Evolutionary conservation across 768 basidiomycete genomes (phyloP), one percentile per base, ranked within the genome.

Genomic region (Botryobasidium botryosum): DNA sequence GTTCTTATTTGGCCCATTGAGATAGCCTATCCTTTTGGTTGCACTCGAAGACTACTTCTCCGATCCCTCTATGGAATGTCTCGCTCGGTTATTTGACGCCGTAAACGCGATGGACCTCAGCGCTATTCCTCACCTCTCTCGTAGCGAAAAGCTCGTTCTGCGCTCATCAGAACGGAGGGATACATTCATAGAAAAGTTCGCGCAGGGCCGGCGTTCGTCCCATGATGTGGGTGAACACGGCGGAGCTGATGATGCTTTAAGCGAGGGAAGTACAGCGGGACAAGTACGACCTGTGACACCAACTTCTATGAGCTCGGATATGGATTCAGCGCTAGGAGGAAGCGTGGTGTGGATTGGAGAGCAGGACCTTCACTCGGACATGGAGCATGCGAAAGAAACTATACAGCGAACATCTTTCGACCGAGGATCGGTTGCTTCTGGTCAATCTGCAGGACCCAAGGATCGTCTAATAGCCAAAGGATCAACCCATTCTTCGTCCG

Each of bases 1-100:
- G n/a, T n/a, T n/a, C 7, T 20, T n/a, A 32, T 31, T 42, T 18
- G 15, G 24, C 35, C 32, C 18, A 24, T 35, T 18, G 7, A n/a
- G 43, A 44, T 55, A 94, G 90, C 91, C 91, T 13, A 75, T 96
- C 41, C 75, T 99, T 7, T 66, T 94, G 2, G 78, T 97, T 56
- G 91, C 92, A 4, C 70, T 99, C 37, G 88, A 96, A 57, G 88
- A 96, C 61, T 99, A 96, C 63, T 88, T 91, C 60, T 66, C 72
- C 21, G 71, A 79, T 50, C 90, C 91, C 0, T 88, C 87, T 0
- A 77, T 91, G 57, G 84, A 86, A 52, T 84, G 87, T 53, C 75
- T 99, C 12, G 75, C 82, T 2, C 77, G 83, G 2, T 69, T 99
- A 3, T 97, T 88, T 58, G 85, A 92, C 52, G 77, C 90, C 4